Base-by-base conservation (phyloP, 495 filamentous ascomycete genomes). In the Extremus antarcticus region DNA sequence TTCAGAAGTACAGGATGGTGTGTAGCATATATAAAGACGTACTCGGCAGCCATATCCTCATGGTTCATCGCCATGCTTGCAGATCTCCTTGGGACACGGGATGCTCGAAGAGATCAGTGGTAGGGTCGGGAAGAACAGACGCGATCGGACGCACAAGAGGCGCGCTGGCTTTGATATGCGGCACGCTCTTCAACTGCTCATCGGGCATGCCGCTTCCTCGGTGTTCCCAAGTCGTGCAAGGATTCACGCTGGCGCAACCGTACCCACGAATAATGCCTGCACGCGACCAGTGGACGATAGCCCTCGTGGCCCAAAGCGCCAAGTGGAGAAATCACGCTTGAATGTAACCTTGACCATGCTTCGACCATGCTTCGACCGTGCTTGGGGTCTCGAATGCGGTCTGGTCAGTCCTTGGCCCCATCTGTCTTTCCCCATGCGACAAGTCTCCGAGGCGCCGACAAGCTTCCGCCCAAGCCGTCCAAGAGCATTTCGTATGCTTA, bases 1-100 rank as follows among this genome's bases (percentile, higher is more conserved):
- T 17, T n/a, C n/a, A n/a, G n/a, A n/a, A n/a, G n/a, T n/a, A n/a
- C n/a, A n/a, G 9, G 4, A 15, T 41, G 25, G 32, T 32, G 32
- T 52, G 50, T n/a, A 52, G n/a, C n/a, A n/a, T 21, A 45, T 8
- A 17, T 9, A 45, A 35, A 35, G 20, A 24, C 47, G 15, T 50
- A 50, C 54, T 56, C 54, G 35, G 54, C 54, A 25, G 47, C 47
- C 15, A 13, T 32, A 43, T 56, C 54, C 24, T 51, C 54, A 38
- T 56, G 54, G 47, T 56, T 56, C 47, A 38, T 29, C 22, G 54
- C 46, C 35, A 45, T 50, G 32, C 32, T n/a, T 38, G 47, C 17
- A 21, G 19, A 45, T 45, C 19, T 45, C 41, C 29, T 35, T 17
- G 7, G 41, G n/a, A 7, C 4, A 45, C 8, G 41, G 41, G 16